Base-by-base conservation (phyloP, 305 asterid species). In the Ruellia speciosa region DNA sequence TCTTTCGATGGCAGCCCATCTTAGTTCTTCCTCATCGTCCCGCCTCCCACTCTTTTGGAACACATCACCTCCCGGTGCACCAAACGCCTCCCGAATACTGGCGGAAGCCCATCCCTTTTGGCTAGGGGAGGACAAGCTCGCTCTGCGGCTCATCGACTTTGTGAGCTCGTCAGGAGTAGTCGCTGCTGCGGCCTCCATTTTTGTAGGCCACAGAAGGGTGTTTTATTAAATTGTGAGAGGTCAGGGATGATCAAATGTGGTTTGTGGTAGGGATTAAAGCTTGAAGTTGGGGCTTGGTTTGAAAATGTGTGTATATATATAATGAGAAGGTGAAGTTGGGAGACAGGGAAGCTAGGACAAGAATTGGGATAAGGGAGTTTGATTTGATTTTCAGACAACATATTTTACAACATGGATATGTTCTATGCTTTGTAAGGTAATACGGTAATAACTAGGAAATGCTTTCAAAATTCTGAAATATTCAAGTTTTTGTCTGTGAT, bases 61-160 rank as follows among this genome's bases (percentile, higher is more conserved):
- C 41, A 70, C 84, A 46, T 81, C 84, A 17, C 72, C 84, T n/a
- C 86, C 86, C 6, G 81, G 73, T 13, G 78, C 82, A 14, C 41
- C 76, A 40, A 78, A 64, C 33, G 56, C 81, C 56, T 84, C 93
- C 55, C 83, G 70, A 52, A 77, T 58, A 48, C 84, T 81, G 41
- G 76, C 77, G 0, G 86, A 81, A 45, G 86, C 83, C 84, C 79
- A 79, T 17, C 82, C 69, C 63, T 73, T 80, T 11, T 68, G 59
- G 67, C 82, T 78, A 37, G 56, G 15, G 0, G 88, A 74, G 18
- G 71, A 35, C 20, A 72, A 64, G 65, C 82, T 77, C 62, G 56
- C 52, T 54, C 81, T 70, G 56, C 68, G 71, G 70, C 84, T 80
- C 40, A 70, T 18, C 50, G 86, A 76, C 74, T 79, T 60, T 0